phyloP scores from a whole-genome alignment of 2,329 filamentous ascomycete species.

The Monilinia polystroma region DNA sequence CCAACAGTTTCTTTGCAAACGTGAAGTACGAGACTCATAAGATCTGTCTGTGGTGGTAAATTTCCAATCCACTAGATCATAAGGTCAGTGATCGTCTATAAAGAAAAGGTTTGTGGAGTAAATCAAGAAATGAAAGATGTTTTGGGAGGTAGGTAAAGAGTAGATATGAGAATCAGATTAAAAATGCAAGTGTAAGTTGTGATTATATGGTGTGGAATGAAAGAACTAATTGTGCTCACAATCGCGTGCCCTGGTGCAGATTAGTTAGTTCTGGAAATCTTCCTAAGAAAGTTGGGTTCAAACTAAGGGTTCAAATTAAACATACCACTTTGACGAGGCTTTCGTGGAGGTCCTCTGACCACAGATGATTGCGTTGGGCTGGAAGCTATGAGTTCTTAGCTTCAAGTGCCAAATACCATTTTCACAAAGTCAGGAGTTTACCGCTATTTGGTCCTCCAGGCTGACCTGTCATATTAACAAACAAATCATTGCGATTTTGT shows the following conservation, averaged over 20 bases:
- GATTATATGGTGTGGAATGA: not conserved
- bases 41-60: conserved; percentile 75
- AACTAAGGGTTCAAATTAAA: conserved; percentile 17
- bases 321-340: conserved; percentile 62
- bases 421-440: conserved; percentile 30
- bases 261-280: not conserved
- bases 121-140: not conserved
- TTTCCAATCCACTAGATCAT: conserved; percentile 79
- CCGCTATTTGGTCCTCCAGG: conserved; percentile 31
- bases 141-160: not conserved
- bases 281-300: not conserved
- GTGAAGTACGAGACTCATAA: conserved; percentile 85
- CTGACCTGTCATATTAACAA: conserved; percentile 21
- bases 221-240: conserved; percentile 3
- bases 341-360: conserved; percentile 55
- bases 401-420: conserved; percentile 6
- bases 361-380: conserved; percentile 43
- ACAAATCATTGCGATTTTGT: conserved; percentile 29
- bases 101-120: too few species aligned
- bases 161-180: not conserved
- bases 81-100: not conserved
- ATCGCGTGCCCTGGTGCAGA: conserved; percentile 71
- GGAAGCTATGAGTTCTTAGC: conserved; percentile 35
- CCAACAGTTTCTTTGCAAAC: conserved; percentile 75
- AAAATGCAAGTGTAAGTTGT: not conserved